Evolutionary conservation across 169 alveolate species (phyloP).

Genomic region (Eimeria necatrix): DNA sequence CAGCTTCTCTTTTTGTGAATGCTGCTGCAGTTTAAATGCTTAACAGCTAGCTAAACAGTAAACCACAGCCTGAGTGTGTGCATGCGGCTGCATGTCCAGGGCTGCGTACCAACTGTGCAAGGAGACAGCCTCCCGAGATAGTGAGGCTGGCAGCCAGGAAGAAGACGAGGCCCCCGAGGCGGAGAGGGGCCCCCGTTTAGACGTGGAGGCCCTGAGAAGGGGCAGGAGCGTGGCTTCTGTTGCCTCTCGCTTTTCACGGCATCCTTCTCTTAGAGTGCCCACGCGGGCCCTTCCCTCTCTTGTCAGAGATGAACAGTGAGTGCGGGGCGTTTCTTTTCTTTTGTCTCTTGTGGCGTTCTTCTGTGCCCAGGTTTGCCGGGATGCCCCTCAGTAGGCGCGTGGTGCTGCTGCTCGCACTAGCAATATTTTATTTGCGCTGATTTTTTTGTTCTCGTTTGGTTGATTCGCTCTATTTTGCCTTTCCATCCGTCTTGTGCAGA

Average conservation of each 20-base stretch:
- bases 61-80: no score
- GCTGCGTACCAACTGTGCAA: slow-evolving; percentile 66
- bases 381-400: no score
- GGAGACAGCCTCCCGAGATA: slow-evolving; percentile 16
- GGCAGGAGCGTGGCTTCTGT: background rate
- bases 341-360: no score
- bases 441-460: no score
- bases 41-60: no score
- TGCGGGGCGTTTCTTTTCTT: no score
- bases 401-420: no score
- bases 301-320: slow-evolving; percentile 40
- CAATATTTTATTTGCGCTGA: no score
- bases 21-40: background rate
- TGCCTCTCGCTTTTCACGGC: slow-evolving; percentile 51
- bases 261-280: slow-evolving; percentile 54
- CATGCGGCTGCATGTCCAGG: background rate
- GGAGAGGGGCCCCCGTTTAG: slow-evolving; percentile 29
- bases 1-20: background rate
- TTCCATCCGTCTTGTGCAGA: no score
- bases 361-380: no score
- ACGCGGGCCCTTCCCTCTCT: slow-evolving; percentile 37
- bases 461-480: no score
- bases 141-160: slow-evolving; percentile 41
- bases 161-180: slow-evolving; percentile 32
- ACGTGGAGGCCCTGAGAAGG: slow-evolving; percentile 14